These are phyloP conservation scores for Cubamyces sp. DNA, from an alignment of 768 basidiomycete species.

Conservation along the genomic window DNA sequence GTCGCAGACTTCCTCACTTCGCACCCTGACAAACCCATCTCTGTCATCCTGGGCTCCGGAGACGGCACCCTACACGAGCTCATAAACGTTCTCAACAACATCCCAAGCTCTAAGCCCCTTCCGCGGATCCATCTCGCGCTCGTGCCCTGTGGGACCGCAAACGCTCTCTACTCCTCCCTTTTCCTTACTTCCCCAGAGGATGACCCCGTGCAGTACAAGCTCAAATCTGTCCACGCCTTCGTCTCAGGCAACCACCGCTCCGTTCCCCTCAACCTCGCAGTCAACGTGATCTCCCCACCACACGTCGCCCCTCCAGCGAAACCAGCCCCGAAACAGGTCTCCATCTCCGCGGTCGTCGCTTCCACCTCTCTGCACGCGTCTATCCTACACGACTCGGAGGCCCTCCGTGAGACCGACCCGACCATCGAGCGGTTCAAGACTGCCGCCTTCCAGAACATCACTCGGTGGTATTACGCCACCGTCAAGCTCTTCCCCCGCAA, in stretches of 20 bases:
- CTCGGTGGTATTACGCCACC: conserved; percentile 66
- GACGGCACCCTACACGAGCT: conserved; percentile 95
- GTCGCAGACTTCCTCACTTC: conserved; percentile 41
- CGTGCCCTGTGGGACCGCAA: conserved; percentile 88
- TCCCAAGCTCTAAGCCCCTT: conserved; percentile 13
- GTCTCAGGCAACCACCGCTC: conserved; percentile 33
- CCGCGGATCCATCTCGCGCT: conserved; percentile 48
- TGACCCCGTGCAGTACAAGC: conserved; percentile 44
- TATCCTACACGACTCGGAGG: conserved; percentile 83
- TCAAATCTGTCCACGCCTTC: conserved; percentile 61
- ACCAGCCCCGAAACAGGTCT: conserved; percentile 20
- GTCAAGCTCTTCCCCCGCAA: conserved; percentile 59
- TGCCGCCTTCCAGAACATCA: conserved; percentile 77
- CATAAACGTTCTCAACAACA: conserved; percentile 55
- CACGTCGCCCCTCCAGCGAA: conserved; percentile 27
- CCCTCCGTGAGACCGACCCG: conserved; percentile 67
- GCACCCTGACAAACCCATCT: conserved; percentile 38
- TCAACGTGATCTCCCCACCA: conserved; percentile 48
- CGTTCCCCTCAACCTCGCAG: conserved; percentile 56
- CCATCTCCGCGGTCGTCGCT: conserved; percentile 78
- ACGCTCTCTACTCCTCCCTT: conserved; percentile 83
- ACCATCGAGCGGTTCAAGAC: conserved; percentile 86
- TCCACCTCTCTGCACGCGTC: conserved; percentile 87
- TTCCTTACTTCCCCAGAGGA: conserved; percentile 53
- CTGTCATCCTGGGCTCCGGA: conserved; percentile 74